phyloP scores from a whole-genome alignment of 139 green algal species.

The Auxenochlorella pyrenoidosa region DNA sequence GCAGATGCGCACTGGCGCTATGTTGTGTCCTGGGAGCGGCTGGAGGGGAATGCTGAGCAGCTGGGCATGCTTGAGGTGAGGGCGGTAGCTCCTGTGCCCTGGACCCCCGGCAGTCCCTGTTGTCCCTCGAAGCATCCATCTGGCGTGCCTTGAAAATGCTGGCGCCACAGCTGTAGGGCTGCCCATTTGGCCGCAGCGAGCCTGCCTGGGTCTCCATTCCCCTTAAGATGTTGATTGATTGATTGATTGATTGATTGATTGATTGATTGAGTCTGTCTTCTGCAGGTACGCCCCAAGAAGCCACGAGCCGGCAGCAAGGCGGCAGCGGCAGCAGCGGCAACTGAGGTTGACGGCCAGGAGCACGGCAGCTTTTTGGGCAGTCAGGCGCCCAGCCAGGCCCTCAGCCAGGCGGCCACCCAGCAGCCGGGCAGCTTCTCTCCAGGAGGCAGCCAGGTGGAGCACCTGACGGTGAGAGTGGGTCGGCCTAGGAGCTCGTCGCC shows the following conservation, averaged over 20 bases:
- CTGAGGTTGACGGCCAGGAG: not conserved
- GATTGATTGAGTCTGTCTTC: not conserved
- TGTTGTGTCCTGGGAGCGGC: conserved; percentile 43
- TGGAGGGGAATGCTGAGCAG: not conserved
- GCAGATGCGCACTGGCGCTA: conserved; percentile 49
- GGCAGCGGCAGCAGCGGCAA: not conserved
- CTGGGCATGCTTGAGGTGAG: conserved; percentile 22
- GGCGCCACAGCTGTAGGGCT: not conserved
- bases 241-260: too few species aligned
- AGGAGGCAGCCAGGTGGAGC: not conserved
- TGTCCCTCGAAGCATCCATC: too few species aligned
- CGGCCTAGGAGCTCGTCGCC: not conserved
- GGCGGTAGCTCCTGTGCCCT: too few species aligned
- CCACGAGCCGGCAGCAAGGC: not conserved
- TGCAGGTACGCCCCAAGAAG: conserved; percentile 24
- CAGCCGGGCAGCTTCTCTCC: not conserved
- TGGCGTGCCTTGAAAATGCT: too few species aligned
- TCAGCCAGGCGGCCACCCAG: not conserved
- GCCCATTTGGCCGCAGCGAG: too few species aligned
- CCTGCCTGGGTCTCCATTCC: too few species aligned
- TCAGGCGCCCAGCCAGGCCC: not conserved
- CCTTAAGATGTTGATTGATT: too few species aligned
- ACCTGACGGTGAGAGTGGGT: not conserved
- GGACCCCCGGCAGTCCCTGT: too few species aligned
- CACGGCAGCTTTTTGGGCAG: not conserved